phyloP scores from a whole-genome alignment of 108 stramenopile species.

The Cyclotella atomus region DNA sequence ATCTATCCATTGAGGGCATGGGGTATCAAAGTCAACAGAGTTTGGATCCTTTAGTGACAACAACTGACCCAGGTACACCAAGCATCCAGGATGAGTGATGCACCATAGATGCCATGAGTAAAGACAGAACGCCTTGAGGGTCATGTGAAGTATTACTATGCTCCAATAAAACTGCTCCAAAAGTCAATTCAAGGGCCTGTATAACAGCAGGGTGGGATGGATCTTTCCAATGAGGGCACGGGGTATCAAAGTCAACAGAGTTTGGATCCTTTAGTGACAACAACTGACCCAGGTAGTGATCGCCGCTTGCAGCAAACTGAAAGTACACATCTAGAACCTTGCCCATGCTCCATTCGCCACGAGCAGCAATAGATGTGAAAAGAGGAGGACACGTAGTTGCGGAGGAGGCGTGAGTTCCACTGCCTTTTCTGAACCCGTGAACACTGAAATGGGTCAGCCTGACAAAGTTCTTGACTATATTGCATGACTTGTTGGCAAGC shows the following conservation, averaged over 20 bases:
- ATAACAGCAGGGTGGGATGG: not conserved
- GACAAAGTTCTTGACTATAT: not conserved
- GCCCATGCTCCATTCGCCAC: conserved; percentile 56
- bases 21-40: conserved; percentile 36
- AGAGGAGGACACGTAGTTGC: conserved; percentile 51
- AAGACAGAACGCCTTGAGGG: conserved; percentile 16
- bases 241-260: conserved; percentile 25
- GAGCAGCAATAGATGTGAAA: conserved; percentile 35
- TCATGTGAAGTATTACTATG: conserved; percentile 12
- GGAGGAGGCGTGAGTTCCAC: conserved; percentile 33
- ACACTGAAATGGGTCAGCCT: conserved; percentile 29
- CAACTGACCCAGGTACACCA: not conserved
- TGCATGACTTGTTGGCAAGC: conserved; percentile 2
- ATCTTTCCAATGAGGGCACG: conserved; percentile 41
- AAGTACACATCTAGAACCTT: conserved; percentile 52
- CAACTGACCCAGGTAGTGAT: conserved; percentile 47
- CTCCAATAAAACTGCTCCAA: not conserved
- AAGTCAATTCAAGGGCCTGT: not conserved
- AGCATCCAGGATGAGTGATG: conserved; percentile 38
- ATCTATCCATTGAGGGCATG: conserved; percentile 40
- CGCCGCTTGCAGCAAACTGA: conserved; percentile 42
- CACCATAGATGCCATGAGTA: conserved; percentile 39
- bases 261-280: conserved; percentile 39
- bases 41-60: conserved; percentile 17
- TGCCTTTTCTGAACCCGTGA: conserved; percentile 51